Percentiles rank a stretch among this genome's conserved stretches.
These are phyloP conservation scores for Strobilomyces confusus DNA, from an alignment of 768 basidiomycete species.

Conservation along the genomic window DNA sequence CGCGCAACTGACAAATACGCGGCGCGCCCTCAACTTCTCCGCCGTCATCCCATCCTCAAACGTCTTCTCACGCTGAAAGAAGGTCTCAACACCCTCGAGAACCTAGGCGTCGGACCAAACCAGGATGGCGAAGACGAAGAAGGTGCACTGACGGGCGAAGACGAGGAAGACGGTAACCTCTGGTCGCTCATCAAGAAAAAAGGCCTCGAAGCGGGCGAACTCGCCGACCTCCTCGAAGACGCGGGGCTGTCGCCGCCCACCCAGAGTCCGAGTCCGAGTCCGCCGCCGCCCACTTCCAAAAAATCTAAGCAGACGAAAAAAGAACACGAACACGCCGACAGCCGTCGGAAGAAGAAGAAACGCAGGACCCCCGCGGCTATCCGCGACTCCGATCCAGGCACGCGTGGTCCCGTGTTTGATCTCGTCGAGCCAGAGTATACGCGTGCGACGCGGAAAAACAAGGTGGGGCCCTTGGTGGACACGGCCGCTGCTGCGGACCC, in stretches of 20 bases:
- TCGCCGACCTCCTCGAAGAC: conserved; percentile 55
- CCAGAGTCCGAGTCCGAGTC: conserved; percentile 6
- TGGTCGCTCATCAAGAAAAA: conserved; percentile 40
- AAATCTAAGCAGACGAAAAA: conserved; percentile 6
- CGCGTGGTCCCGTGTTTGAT: conserved; percentile 54
- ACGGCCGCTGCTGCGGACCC: conserved; percentile 26
- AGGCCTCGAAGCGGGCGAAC: conserved; percentile 43
- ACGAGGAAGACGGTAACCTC: conserved; percentile 38
- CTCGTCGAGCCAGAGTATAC: conserved; percentile 70
- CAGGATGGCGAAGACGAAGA: conserved; percentile 32
- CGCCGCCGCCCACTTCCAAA: conserved; percentile 3
- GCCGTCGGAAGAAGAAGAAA: conserved; percentile 62
- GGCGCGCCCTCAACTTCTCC: conserved; percentile 57
- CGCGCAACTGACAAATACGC: conserved; percentile 64
- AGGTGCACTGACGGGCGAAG: conserved; percentile 36
- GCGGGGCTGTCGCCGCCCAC: conserved; percentile 26
- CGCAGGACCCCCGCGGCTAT: conserved; percentile 40
- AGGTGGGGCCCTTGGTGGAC: conserved; percentile 1
- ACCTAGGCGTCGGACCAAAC: conserved; percentile 68
- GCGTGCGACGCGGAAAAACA: conserved; percentile 22
- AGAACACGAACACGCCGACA: conserved; percentile 7
- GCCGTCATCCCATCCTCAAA: conserved; percentile 64
- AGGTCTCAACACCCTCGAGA: conserved; percentile 75
- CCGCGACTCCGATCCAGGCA: conserved; percentile 13
- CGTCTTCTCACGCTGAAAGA: conserved; percentile 83